These are phyloP conservation scores for Emergomyces africanus DNA, from an alignment of 2,329 filamentous ascomycete species.

Conservation along the genomic window DNA sequence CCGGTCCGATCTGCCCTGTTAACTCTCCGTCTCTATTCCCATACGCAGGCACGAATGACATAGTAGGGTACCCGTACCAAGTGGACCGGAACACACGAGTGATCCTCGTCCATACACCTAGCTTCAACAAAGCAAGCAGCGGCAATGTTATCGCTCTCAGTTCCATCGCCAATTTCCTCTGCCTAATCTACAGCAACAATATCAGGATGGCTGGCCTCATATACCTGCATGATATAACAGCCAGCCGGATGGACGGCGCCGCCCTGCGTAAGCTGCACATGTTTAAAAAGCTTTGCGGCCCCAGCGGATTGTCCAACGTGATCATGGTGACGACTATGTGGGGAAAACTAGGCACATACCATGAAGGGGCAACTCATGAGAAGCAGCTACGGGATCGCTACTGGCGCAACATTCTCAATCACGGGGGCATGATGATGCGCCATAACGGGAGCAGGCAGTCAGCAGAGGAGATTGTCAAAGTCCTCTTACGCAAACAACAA, in stretches of 20 bases:
- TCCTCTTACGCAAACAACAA: not conserved
- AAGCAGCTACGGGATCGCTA: not conserved
- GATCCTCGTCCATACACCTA: slow-evolving; percentile 10
- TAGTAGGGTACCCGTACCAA: not conserved
- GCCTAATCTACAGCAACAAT: not conserved
- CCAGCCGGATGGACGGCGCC: slow-evolving; percentile 3
- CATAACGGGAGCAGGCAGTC: not conserved
- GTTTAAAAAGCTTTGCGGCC: slow-evolving; percentile 8
- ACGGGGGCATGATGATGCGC: not conserved
- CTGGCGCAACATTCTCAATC: not conserved
- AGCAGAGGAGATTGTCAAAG: not conserved
- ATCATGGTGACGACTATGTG: slow-evolving; percentile 8
- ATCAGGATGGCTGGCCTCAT: slow-evolving; percentile 8
- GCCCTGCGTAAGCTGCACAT: slow-evolving; percentile 7
- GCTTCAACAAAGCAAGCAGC: slow-evolving; percentile 9
- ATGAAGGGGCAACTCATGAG: not conserved
- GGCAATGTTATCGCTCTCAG: slow-evolving; percentile 5
- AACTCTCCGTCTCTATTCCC: not conserved
- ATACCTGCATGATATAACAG: slow-evolving; percentile 9
- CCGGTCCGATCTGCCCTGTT: not conserved
- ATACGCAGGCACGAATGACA: not conserved
- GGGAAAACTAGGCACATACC: not conserved
- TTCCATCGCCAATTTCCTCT: slow-evolving; percentile 6
- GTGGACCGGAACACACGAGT: not conserved
- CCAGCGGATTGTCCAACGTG: not conserved